Evolutionary conservation across 768 basidiomycete species (phyloP), one percentile per base, ranked within the genome.

Genomic region (Cystofilobasidium macerans): DNA sequence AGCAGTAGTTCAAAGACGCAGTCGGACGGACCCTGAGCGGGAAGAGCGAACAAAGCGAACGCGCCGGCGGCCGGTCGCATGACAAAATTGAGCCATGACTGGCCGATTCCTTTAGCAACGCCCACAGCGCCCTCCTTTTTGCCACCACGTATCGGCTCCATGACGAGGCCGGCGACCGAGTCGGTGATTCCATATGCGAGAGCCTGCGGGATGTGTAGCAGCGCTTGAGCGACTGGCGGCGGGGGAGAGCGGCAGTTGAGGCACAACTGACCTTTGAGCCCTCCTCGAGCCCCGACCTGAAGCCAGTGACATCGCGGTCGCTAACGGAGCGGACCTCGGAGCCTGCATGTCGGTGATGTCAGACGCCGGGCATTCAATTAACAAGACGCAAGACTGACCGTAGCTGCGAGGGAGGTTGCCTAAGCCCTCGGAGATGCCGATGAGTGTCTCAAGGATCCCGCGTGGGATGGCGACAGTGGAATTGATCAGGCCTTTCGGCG

Each of bases 401-500:
- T 78, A 78, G 57, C 76, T 62, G 54, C 76, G 75, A 1, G 81
- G 79, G 1, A 76, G 74, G 40, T 80, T 79, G 56, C 77, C 74
- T 40, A 82, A 75, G 0, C 81, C 81, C 65, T 82, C 79, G 45
- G 81, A 79, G 16, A 82, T 72, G 6, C 75, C 75, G 4, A 57
- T 54, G 24, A 74, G 47, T 30, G 70, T 62, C 54, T 73, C 71
- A 28, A 72, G 45, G 14, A 74, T 58, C 9, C 70, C 73, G 67
- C 76, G 72, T 16, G 82, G 82, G 33, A 82, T 81, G 4, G 81
- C 80, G 2, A 78, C 78, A 22, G 78, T 77, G 2, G 79, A 79
- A 40, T 79, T 78, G 65, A 81, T 76, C 54, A 81, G 76, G 13
- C 81, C 81, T 61, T 80, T 77, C 1, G 76, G 72, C 3, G 73